Base-by-base conservation (phyloP, 2,329 filamentous ascomycete species). In the Cryphonectria radicalis region DNA sequence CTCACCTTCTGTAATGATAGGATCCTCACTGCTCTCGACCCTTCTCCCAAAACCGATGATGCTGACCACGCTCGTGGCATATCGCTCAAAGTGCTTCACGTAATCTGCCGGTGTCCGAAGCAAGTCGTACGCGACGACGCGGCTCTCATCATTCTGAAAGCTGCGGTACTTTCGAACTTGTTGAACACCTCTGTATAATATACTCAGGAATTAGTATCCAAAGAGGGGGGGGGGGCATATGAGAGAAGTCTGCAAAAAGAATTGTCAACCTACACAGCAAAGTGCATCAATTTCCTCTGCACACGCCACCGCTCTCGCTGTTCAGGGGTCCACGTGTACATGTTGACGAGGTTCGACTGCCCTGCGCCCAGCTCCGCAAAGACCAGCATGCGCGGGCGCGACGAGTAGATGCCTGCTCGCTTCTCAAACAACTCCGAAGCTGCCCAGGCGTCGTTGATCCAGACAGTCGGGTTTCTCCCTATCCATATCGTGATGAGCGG, bases 121-220 rank as follows among this genome's bases (percentile, higher is more conserved):
- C 10, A 87, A 75, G 72, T 86, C 82, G n/a, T 81, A 81, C 0
- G 87, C 87, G n/a, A 89, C 83, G 2, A 87, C 77, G 60, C 83
- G 84, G 76, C 86, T 88, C 79, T 90, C 88, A 73, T 88, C 84
- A 75, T 89, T 87, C 76, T 90, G 88, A 71, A 89, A 85, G 4
- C 78, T 76, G 1, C 85, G 83, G 74, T 87, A 87, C 68, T 83
- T 83, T 2, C 85, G 81, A 10, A 89, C 86, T 22, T 87, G 84
- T 80, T 90, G 88, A 68, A 88, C 74, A 63, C 86, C 85, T 37
- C 59, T 62, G 35, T 62, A 7, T n/a, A 22, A 19, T 2, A 19
- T 2, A 22, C 19, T 3, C 32, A n/a, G 22, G 22, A 22, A 17
- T 62, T 4, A 62, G 59, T 19, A 32, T 53, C n/a, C 19, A 53